Conservation (phyloP, 1,139 yeast species). For the Pichia sp. region DNA sequence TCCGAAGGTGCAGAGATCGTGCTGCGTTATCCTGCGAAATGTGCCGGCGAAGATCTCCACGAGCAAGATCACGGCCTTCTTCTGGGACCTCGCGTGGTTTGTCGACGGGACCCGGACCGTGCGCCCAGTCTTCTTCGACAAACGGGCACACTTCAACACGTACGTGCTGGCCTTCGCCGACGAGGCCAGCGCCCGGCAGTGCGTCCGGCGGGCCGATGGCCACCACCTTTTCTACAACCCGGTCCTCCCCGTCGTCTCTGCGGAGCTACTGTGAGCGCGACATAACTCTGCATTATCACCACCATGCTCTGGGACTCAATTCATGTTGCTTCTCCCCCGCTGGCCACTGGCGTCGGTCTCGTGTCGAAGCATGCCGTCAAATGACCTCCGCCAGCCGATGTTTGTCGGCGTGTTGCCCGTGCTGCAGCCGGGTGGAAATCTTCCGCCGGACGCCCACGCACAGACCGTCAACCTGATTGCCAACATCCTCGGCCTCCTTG, state of each 20-base stretch:
- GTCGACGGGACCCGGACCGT: conserved; percentile 27
- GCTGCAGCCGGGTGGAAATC: conserved; percentile 10
- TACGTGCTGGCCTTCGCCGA: conserved; percentile 48
- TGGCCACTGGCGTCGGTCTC: not conserved
- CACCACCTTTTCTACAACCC: conserved; percentile 36
- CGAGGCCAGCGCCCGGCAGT: conserved; percentile 46
- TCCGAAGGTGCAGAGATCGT: not conserved
- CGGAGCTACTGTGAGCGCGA: conserved; percentile 29
- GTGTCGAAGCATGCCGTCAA: not conserved
- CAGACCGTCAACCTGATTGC: conserved; percentile 41
- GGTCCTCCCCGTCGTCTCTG: conserved; percentile 34
- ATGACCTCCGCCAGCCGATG: not conserved
- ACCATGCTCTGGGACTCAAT: not conserved
- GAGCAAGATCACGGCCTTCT: conserved; percentile 30
- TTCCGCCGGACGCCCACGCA: conserved; percentile 34
- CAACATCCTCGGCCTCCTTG: conserved; percentile 40
- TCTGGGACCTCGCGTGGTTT: conserved; percentile 42
- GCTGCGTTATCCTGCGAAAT: conserved; percentile 26
- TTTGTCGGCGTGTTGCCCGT: conserved; percentile 11
- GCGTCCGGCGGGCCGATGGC: conserved; percentile 54
- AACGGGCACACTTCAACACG: conserved; percentile 33
- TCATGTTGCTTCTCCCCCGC: not conserved
- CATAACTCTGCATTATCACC: not conserved
- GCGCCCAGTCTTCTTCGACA: conserved; percentile 31
- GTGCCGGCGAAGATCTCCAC: conserved; percentile 33